Evolutionary conservation across 2,329 filamentous ascomycete genomes (phyloP).

Genomic region (Ceratocystis papillata): DNA sequence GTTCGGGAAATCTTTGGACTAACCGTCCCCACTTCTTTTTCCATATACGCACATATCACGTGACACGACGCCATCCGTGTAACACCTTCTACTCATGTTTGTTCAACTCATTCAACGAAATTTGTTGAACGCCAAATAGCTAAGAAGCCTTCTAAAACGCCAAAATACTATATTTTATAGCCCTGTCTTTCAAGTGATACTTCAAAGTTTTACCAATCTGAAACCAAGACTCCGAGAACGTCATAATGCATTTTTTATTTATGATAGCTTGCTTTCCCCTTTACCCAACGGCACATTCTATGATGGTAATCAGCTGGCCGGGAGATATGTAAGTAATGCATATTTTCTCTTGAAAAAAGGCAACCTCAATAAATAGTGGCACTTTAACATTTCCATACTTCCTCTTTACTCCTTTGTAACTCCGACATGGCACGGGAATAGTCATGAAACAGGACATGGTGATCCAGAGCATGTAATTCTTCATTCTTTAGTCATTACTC

Average conservation of each 20-base stretch:
- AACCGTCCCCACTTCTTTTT: background rate
- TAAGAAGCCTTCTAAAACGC: background rate
- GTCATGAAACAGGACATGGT: background rate
- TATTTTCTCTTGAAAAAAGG: slow-evolving; percentile 11
- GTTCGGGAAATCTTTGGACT: slow-evolving; percentile 14
- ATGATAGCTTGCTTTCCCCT: background rate
- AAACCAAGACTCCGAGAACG: slow-evolving; percentile 12
- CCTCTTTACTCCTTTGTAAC: background rate
- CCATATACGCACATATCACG: slow-evolving; percentile 15
- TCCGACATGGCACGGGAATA: background rate
- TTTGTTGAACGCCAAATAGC: no score
- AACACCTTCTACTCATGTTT: background rate
- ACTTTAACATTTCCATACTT: background rate
- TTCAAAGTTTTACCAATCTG: background rate
- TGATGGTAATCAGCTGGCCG: background rate
- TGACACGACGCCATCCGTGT: slow-evolving; percentile 5
- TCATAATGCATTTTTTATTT: slow-evolving; percentile 4
- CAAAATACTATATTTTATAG: background rate
- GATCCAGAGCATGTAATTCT: slow-evolving; percentile 5
- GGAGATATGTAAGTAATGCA: slow-evolving; percentile 9
- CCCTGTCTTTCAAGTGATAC: background rate
- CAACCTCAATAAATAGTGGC: background rate
- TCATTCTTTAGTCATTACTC: slow-evolving; percentile 7
- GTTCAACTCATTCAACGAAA: no score
- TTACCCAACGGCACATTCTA: background rate